Base-by-base conservation (phyloP, 768 basidiomycete genomes). In the Lepiota brunneoincarnata region DNA sequence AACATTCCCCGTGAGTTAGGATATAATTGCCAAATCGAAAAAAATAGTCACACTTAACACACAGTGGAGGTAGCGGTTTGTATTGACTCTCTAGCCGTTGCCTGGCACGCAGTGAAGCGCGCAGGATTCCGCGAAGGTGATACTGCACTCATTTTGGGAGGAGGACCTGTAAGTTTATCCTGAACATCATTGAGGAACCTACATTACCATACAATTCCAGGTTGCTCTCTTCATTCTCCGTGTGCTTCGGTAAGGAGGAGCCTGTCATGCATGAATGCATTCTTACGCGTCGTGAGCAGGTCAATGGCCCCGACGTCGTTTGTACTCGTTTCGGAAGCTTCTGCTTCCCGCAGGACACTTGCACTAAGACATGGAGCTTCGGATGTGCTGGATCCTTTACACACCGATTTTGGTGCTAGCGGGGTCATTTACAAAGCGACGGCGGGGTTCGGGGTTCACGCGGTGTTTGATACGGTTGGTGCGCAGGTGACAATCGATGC, bases 401-500 rank as follows among this genome's bases (percentile, higher is more conserved):
- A 51, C 2, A 54, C 59, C 20, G 38, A 40, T 17, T 63, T 72
- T 55, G 53, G 75, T 26, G 60, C 63, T 5, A 52, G 59, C 0
- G 65, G 61, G 1, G 63, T 69, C 7, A 47, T 64, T 14, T 41
- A 51, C 23, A 57, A 65, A 31, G 65, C 66, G 1, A 78, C 67
- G 15, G 57, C 48, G 20, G 67, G 66, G 3, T 42, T 59, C 2
- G 78, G 78, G 18, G 74, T 75, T 14, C 75, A 78, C 55, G 66
- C 76, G 34, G 74, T 68, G 5, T 79, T 78, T 59, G 79, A 81
- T 44, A 75, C 76, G 14, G 73, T 76, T 2, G 78, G 78, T 0
- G 58, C 68, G 1, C 73, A 76, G 56, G 62, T 63, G 12, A 69
- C 69, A 31, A 50, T 79, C 14, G 69, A 73, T 39, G 59, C 67